These are phyloP conservation scores for Knoxdaviesia proteae DNA, from an alignment of 2,329 filamentous ascomycete genomes.

Conservation along the genomic window DNA sequence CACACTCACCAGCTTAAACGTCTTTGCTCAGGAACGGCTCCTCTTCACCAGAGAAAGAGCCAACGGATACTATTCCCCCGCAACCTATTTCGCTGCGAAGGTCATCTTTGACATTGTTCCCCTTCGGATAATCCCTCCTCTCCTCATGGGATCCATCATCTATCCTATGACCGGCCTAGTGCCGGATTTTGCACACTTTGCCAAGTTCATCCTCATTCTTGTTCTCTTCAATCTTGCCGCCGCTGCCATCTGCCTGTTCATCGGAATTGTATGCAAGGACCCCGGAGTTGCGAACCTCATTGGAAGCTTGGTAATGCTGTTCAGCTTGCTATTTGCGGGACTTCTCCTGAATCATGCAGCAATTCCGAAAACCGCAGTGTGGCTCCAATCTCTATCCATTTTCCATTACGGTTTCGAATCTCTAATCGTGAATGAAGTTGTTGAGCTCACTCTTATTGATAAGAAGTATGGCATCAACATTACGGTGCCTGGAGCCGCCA, in stretches of 20 bases:
- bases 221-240: constrained; percentile 93
- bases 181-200: constrained; percentile 62
- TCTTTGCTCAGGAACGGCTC: constrained; percentile 78
- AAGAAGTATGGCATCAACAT: constrained; percentile 94
- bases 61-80: constrained; percentile 86
- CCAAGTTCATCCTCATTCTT: constrained; percentile 77
- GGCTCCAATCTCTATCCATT: constrained; percentile 85
- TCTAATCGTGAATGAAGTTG: constrained; percentile 37
- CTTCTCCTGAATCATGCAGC: constrained; percentile 87
- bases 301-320: constrained; percentile 90
- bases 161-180: constrained; percentile 96
- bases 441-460: constrained; percentile 72
- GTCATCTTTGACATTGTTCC: constrained; percentile 97
- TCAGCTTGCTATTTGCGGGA: constrained; percentile 85
- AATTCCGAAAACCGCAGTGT: constrained; percentile 65
- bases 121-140: constrained; percentile 78
- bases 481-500: constrained; percentile 82
- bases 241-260: constrained; percentile 82
- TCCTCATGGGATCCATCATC: constrained; percentile 86
- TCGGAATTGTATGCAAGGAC: constrained; percentile 88
- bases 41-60: constrained; percentile 85
- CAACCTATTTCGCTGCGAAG: constrained; percentile 89
- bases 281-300: constrained; percentile 80
- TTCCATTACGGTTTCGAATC: constrained; percentile 27
- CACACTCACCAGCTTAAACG: constrained; percentile 78